Percentiles rank a stretch among this genome's conserved stretches.
phyloP scores from a whole-genome alignment of 441 rosid species.

The Syzygium malaccense region DNA sequence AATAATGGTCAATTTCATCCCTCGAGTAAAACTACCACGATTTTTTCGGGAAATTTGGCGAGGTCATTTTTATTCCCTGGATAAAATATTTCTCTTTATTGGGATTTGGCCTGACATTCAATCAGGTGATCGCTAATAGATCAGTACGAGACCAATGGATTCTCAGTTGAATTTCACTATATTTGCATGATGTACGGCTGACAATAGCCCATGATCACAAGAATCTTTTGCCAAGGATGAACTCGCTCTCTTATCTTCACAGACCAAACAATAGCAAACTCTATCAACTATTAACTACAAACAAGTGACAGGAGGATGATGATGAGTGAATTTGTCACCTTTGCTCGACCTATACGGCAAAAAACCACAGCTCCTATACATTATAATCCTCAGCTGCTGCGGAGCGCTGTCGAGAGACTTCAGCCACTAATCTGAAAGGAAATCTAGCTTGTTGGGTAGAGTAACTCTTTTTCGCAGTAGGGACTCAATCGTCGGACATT shows the following conservation, averaged over 20 bases:
- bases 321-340: neutral
- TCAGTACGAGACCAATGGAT: no score
- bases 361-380: neutral
- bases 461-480: conserved; percentile 56
- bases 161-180: neutral
- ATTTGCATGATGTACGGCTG: neutral
- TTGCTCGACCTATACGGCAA: neutral
- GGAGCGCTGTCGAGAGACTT: accelerated
- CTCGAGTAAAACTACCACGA: accelerated
- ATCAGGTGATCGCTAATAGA: neutral
- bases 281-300: neutral
- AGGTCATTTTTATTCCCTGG: neutral
- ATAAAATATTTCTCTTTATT: no score
- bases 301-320: neutral
- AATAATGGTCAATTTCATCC: neutral
- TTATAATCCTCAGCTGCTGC: neutral
- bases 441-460: conserved; percentile 9
- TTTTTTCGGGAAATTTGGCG: neutral
- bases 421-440: neutral
- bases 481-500: conserved; percentile 50
- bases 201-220: neutral
- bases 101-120: conserved; percentile 7
- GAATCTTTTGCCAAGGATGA: neutral
- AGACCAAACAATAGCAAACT: neutral
- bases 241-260: neutral